phyloP scores from a whole-genome alignment of 2,329 filamentous ascomycete genomes.

The Xylaria digitata region DNA sequence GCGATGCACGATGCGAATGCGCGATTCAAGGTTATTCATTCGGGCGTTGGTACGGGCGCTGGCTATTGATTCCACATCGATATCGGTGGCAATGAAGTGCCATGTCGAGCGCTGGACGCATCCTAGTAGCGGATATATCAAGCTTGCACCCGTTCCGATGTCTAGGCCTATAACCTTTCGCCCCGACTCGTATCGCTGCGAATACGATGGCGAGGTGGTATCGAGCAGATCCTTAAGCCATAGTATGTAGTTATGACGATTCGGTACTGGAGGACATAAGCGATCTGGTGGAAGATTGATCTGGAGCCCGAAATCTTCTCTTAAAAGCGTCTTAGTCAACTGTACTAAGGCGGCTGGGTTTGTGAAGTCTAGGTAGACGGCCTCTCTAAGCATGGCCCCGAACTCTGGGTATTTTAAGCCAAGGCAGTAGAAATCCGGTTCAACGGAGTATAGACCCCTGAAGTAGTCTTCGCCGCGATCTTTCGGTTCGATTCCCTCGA shows the following conservation, averaged over 20 bases:
- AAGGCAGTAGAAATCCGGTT: constrained; percentile 44
- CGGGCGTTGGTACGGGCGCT: constrained; percentile 75
- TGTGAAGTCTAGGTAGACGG: constrained; percentile 77
- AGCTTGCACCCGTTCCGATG: constrained; percentile 89
- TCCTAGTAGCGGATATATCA: constrained; percentile 89
- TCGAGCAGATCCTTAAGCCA: constrained; percentile 89
- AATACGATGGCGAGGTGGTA: constrained; percentile 67
- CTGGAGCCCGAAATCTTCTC: constrained; percentile 76
- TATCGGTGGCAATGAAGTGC: constrained; percentile 81
- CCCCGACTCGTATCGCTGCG: constrained; percentile 55
- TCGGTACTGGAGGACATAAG: constrained; percentile 84
- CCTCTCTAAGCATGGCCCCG: constrained; percentile 44
- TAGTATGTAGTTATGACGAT: constrained; percentile 86
- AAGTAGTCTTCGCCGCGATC: constrained; percentile 43
- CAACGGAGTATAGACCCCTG: constrained; percentile 42
- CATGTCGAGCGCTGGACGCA: constrained; percentile 74
- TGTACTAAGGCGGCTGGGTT: constrained; percentile 81
- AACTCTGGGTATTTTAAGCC: constrained; percentile 44
- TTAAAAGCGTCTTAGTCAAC: constrained; percentile 82
- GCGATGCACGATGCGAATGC: constrained; percentile 73
- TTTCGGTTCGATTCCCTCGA: background rate
- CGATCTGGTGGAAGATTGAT: constrained; percentile 80
- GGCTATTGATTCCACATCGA: constrained; percentile 76
- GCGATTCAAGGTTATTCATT: constrained; percentile 70
- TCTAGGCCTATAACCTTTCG: constrained; percentile 78